phyloP scores from a whole-genome alignment of 2,329 filamentous ascomycete genomes.

The Phoma sp. region DNA sequence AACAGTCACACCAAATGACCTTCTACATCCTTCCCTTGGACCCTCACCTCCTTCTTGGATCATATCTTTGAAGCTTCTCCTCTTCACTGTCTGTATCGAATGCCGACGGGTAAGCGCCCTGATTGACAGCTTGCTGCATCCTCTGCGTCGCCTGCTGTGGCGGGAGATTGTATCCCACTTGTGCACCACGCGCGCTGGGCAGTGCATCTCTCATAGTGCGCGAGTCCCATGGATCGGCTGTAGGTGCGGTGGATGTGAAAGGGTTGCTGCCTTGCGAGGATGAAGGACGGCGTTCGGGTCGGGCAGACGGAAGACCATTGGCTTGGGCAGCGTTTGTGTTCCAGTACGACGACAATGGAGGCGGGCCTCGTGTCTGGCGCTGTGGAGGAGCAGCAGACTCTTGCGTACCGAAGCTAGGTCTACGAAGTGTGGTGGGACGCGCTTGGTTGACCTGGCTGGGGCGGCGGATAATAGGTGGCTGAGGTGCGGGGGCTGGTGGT shows the following conservation, averaged over 20 bases:
- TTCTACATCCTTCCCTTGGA: too few species aligned
- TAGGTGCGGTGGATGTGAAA: not conserved
- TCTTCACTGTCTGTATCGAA: not conserved
- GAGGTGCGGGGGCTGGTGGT: not conserved
- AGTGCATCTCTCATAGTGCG: slow-evolving; percentile 28
- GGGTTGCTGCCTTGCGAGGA: not conserved
- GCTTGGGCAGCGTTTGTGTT: not conserved
- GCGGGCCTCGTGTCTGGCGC: not conserved
- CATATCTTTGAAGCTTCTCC: not conserved
- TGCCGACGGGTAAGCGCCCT: slow-evolving; percentile 3
- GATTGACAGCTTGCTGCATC: slow-evolving; percentile 21
- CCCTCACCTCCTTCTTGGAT: too few species aligned
- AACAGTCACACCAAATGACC: too few species aligned
- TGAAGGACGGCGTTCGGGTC: slow-evolving; percentile 1
- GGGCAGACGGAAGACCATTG: not conserved
- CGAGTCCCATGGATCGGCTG: slow-evolving; percentile 33
- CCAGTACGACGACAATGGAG: not conserved
- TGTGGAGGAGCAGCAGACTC: not conserved
- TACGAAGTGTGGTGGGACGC: not conserved
- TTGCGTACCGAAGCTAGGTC: not conserved
- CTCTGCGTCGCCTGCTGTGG: slow-evolving; percentile 28
- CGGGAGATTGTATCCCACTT: slow-evolving; percentile 7
- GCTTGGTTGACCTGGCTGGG: not conserved
- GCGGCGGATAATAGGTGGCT: not conserved
- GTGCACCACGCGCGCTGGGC: slow-evolving; percentile 18